Evolutionary conservation across 345 rosid species (phyloP).

Genomic region (Zanthoxylum bungeanum): DNA sequence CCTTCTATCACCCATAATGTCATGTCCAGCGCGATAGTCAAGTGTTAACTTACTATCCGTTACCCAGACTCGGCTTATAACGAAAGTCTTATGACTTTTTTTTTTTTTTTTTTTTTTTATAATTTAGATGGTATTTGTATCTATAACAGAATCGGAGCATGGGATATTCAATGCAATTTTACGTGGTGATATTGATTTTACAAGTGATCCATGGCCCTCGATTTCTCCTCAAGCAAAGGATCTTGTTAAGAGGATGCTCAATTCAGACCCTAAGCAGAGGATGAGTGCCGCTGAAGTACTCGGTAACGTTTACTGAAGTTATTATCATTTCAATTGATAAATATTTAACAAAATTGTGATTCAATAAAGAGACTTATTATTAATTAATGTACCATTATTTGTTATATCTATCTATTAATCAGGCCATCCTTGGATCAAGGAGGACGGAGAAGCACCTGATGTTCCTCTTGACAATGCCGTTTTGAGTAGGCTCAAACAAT

Average conservation of each 20-base stretch:
- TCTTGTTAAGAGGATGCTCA: constrained; percentile 88
- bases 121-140: no score
- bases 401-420: not conserved
- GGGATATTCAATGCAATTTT: constrained; percentile 92
- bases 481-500: constrained; percentile 57
- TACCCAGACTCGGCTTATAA: no score
- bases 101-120: no score
- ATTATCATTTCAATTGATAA: no score
- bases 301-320: no score
- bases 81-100: no score
- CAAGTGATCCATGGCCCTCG: constrained; percentile 92
- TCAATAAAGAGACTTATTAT: no score
- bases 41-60: no score
- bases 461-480: constrained; percentile 65
- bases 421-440: constrained; percentile 73
- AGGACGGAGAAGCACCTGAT: constrained; percentile 75
- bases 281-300: constrained; percentile 86
- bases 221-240: constrained; percentile 90
- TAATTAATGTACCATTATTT: not conserved
- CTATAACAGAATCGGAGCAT: constrained; percentile 80
- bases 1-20: no score
- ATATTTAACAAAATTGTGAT: no score
- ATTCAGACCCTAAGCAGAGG: constrained; percentile 85
- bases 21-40: no score
- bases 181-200: constrained; percentile 74